Evolutionary conservation across 2,329 filamentous ascomycete species (phyloP).

Genomic region (Colletotrichum acutatum): DNA sequence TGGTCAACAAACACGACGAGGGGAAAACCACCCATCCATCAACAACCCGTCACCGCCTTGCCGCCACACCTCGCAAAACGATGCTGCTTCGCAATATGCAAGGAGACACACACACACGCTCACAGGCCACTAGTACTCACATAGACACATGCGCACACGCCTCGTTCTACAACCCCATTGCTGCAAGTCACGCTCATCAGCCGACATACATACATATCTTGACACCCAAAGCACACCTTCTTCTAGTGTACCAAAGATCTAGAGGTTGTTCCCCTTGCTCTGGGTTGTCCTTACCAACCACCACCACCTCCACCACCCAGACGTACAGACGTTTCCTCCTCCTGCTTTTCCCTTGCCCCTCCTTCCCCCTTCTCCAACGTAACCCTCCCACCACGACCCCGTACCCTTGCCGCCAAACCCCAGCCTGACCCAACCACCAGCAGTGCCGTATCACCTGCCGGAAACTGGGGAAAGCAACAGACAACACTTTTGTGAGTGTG

Average conservation of each 20-base stretch:
- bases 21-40: not conserved
- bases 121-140: not conserved
- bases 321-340: not conserved
- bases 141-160: not conserved
- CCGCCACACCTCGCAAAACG: not conserved
- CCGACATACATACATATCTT: not conserved
- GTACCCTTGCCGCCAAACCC: not conserved
- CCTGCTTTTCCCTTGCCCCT: not conserved
- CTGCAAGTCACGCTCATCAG: constrained; percentile 5
- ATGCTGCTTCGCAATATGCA: not conserved
- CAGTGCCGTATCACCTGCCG: constrained; percentile 19
- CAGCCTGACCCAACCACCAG: not conserved
- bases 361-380: not conserved
- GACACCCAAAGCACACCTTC: not conserved
- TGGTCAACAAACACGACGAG: constrained; percentile 11
- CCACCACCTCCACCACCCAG: not conserved
- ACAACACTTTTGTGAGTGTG: too few relatives aligned
- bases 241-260: not conserved
- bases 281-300: not conserved
- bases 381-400: not conserved
- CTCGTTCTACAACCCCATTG: not conserved
- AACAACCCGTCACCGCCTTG: not conserved
- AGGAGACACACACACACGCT: not conserved
- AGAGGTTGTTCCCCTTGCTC: not conserved
- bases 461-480: not conserved